Conservation (phyloP, 2,329 filamentous ascomycete genomes). For the Exophiala sp. region DNA sequence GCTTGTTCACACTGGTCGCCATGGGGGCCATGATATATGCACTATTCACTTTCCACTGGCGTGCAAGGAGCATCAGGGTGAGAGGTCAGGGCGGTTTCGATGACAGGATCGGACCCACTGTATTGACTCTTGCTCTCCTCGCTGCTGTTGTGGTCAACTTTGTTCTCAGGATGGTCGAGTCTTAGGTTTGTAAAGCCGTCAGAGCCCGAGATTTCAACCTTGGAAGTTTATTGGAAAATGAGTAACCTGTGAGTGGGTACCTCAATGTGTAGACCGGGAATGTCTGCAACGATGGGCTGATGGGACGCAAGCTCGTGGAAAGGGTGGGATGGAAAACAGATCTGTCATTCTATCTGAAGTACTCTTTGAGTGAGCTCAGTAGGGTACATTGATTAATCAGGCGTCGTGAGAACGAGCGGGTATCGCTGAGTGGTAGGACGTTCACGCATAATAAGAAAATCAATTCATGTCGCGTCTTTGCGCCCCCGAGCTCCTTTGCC, state of each 20-base stretch:
- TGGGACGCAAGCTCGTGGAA: too few species aligned
- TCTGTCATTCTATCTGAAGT: too few species aligned
- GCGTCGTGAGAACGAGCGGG: too few species aligned
- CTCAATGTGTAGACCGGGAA: too few species aligned
- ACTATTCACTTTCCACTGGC: constrained; percentile 92
- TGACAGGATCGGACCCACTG: constrained; percentile 87
- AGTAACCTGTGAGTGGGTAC: neutral
- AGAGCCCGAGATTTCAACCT: neutral
- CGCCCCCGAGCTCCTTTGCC: neutral
- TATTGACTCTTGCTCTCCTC: constrained; percentile 78
- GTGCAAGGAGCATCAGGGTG: constrained; percentile 83
- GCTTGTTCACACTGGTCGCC: constrained; percentile 87
- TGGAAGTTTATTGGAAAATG: neutral
- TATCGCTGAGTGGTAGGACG: neutral
- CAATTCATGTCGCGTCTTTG: too few species aligned
- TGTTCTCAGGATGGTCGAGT: constrained; percentile 55
- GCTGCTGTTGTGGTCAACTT: constrained; percentile 95
- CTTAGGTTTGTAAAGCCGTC: neutral
- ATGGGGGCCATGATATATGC: constrained; percentile 96
- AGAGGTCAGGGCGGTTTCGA: constrained; percentile 94
- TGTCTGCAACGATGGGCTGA: too few species aligned
- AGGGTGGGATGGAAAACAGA: too few species aligned
- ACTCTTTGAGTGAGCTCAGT: too few species aligned
- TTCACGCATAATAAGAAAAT: neutral
- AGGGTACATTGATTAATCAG: neutral